Conservation (phyloP, 202 grass and related monocot species). For the Musa balbisiana region DNA sequence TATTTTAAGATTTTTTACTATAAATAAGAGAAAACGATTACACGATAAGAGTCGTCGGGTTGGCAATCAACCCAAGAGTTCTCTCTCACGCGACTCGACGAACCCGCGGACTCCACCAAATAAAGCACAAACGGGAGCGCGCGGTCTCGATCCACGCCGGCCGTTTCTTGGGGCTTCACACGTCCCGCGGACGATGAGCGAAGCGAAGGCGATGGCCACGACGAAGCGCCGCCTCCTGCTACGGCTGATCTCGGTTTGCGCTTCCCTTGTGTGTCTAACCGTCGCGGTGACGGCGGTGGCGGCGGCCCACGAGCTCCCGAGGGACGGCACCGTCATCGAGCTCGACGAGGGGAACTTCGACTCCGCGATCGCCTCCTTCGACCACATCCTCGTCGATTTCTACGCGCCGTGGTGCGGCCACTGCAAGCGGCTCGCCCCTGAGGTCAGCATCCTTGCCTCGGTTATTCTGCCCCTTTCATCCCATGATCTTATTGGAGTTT, state of each 20-base stretch:
- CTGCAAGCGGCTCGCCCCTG: conserved; percentile 83
- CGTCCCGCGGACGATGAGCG: neutral
- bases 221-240: neutral
- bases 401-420: conserved; percentile 98
- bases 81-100: too few species aligned
- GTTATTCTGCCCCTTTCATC: neutral
- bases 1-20: too few species aligned
- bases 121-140: too few species aligned
- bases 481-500: neutral
- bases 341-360: conserved; percentile 78
- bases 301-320: conserved; percentile 33
- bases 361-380: conserved; percentile 43
- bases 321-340: conserved; percentile 68
- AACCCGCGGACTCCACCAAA: too few species aligned
- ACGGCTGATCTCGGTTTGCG: neutral
- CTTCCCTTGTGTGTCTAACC: neutral
- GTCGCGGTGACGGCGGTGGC: neutral
- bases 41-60: too few species aligned
- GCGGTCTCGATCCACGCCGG: too few species aligned
- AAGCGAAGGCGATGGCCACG: neutral
- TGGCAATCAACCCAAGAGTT: too few species aligned
- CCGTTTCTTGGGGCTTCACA: too few species aligned
- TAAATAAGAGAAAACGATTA: too few species aligned
- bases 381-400: conserved; percentile 76
- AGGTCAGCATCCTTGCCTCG: conserved; percentile 33